Conservation (phyloP, 495 filamentous ascomycete species). For the Tirmania nivea region DNA sequence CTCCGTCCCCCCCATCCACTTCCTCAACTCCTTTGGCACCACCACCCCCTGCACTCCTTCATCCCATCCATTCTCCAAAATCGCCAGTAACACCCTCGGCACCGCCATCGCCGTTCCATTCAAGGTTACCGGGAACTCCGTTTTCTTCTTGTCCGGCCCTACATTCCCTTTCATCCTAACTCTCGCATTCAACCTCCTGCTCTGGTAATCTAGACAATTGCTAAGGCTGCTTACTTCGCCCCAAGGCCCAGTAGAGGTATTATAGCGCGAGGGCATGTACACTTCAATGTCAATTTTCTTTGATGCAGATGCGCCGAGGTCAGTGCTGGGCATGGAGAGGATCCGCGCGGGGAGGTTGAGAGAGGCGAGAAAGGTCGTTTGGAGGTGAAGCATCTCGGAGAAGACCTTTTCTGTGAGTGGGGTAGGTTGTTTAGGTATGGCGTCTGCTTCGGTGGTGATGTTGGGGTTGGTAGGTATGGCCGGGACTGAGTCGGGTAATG, state of each 20-base stretch:
- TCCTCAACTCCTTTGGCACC: slow-evolving; percentile 53
- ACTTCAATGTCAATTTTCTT: slow-evolving; percentile 87
- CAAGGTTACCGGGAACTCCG: slow-evolving; percentile 55
- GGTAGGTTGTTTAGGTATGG: not conserved
- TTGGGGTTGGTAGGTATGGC: slow-evolving; percentile 5
- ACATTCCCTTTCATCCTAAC: slow-evolving; percentile 27
- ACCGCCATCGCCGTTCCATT: slow-evolving; percentile 91
- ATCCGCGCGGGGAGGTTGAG: slow-evolving; percentile 72
- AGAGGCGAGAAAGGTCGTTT: slow-evolving; percentile 53
- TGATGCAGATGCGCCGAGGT: slow-evolving; percentile 68
- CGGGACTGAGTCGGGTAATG: slow-evolving; percentile 24
- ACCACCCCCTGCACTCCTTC: slow-evolving; percentile 38
- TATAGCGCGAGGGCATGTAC: slow-evolving; percentile 62
- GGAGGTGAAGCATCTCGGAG: slow-evolving; percentile 61
- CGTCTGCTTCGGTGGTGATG: not conserved
- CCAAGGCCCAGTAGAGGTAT: slow-evolving; percentile 55
- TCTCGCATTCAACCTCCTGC: slow-evolving; percentile 53
- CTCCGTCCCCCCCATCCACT: slow-evolving; percentile 60
- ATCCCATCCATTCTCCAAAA: slow-evolving; percentile 88
- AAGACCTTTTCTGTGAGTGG: slow-evolving; percentile 36
- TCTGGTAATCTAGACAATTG: slow-evolving; percentile 90
- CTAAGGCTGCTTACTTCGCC: slow-evolving; percentile 83
- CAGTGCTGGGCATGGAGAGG: slow-evolving; percentile 72
- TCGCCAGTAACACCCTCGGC: slow-evolving; percentile 65
- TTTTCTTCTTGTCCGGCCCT: slow-evolving; percentile 24